A percentile compares a stretch with the other conserved stretches of the same genome.
Conservation (phyloP, 1,139 yeast species). For the Pichia sp. region DNA sequence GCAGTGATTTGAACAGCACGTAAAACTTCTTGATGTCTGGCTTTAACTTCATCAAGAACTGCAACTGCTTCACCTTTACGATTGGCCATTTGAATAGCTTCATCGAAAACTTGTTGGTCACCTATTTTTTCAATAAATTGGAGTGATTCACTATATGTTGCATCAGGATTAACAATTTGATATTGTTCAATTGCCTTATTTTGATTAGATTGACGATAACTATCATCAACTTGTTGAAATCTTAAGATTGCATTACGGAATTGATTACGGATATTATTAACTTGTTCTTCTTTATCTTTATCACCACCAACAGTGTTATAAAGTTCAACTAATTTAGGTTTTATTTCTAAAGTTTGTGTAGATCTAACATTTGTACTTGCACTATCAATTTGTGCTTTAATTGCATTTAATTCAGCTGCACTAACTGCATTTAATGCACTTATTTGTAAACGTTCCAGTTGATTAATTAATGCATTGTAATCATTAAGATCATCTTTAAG, state of each 20-base stretch:
- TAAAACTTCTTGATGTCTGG: constrained; percentile 91
- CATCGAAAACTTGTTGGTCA: constrained; percentile 88
- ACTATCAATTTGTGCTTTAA: constrained; percentile 71
- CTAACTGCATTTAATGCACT: constrained; percentile 80
- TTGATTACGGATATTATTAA: constrained; percentile 79
- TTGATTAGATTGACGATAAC: constrained; percentile 77
- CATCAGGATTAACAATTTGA: constrained; percentile 88
- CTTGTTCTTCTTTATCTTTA: constrained; percentile 80
- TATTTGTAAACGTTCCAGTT: constrained; percentile 77
- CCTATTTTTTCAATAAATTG: constrained; percentile 58
- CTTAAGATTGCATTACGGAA: constrained; percentile 83
- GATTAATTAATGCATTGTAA: constrained; percentile 69
- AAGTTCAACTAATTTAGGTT: constrained; percentile 67
- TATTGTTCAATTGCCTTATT: constrained; percentile 91
- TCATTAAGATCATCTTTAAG: constrained; percentile 76
- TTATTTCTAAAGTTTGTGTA: constrained; percentile 62
- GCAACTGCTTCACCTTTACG: constrained; percentile 97
- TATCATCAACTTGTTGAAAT: constrained; percentile 80
- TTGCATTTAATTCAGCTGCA: constrained; percentile 67
- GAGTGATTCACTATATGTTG: constrained; percentile 81
- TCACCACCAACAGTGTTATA: constrained; percentile 70
- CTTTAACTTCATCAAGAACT: constrained; percentile 91
- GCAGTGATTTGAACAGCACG: constrained; percentile 95
- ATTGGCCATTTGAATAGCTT: constrained; percentile 76
- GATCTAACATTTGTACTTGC: constrained; percentile 74